These are phyloP conservation scores for Blastocystis sp. DNA, from an alignment of 352 stramenopile species.

Conservation along the genomic window DNA sequence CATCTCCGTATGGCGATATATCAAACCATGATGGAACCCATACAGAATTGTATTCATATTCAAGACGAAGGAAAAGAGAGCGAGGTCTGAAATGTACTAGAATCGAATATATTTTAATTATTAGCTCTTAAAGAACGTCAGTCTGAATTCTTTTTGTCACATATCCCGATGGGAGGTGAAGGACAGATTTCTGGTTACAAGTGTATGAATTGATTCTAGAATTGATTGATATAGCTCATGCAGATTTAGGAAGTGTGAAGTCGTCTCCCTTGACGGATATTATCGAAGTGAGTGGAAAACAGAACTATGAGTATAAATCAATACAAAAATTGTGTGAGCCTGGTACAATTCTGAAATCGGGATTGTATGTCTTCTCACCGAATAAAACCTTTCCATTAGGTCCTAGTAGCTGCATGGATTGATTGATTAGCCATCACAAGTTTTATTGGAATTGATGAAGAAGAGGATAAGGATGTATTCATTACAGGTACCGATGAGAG, in stretches of 20 bases:
- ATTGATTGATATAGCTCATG: not conserved
- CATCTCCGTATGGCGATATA: not conserved
- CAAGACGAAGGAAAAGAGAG: not conserved
- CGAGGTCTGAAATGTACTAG: not conserved
- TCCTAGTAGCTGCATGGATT: not conserved
- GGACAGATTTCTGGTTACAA: constrained; percentile 16
- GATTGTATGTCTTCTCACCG: constrained; percentile 49
- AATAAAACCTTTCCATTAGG: constrained; percentile 45
- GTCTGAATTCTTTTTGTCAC: constrained; percentile 37
- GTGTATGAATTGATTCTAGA: not conserved
- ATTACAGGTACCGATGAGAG: not conserved
- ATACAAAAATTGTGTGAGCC: constrained; percentile 24
- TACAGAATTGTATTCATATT: not conserved
- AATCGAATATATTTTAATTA: not conserved
- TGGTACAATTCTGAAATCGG: constrained; percentile 17
- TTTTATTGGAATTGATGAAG: constrained; percentile 40
- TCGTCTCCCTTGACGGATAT: not conserved
- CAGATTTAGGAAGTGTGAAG: not conserved
- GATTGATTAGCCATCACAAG: constrained; percentile 18
- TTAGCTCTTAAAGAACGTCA: not conserved
- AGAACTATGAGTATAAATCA: constrained; percentile 52
- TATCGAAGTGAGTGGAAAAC: constrained; percentile 16
- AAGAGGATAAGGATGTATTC: constrained; percentile 7
- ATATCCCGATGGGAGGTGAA: constrained; percentile 54
- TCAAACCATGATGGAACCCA: not conserved